These are phyloP conservation scores for Penicillium nucicola DNA, from an alignment of 495 filamentous ascomycete species.

Conservation along the genomic window DNA sequence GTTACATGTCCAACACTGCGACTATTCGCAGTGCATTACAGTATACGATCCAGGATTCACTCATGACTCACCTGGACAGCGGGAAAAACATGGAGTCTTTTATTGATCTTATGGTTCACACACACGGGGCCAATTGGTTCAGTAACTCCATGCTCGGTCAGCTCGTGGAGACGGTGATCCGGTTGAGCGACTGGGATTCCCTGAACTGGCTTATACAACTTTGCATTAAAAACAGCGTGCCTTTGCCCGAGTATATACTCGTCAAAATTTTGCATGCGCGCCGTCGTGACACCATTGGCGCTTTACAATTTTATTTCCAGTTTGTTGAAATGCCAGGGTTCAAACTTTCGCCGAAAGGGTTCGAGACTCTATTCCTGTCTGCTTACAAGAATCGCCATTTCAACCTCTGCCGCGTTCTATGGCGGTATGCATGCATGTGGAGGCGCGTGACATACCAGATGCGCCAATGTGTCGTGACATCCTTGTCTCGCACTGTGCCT, in stretches of 20 bases:
- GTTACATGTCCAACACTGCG: slow-evolving; percentile 22
- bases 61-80: slow-evolving; percentile 31
- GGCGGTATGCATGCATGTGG: slow-evolving; percentile 48
- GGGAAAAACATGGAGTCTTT: slow-evolving; percentile 34
- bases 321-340: slow-evolving; percentile 12
- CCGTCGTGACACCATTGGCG: slow-evolving; percentile 16
- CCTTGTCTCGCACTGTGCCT: slow-evolving; percentile 24
- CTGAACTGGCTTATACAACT: slow-evolving; percentile 26
- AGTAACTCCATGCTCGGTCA: slow-evolving; percentile 29
- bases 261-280: slow-evolving; percentile 20
- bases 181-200: slow-evolving; percentile 20
- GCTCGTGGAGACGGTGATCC: slow-evolving; percentile 31
- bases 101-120: slow-evolving; percentile 26
- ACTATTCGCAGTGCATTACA: slow-evolving; percentile 24
- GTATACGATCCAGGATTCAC: slow-evolving; percentile 30
- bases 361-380: slow-evolving; percentile 36
- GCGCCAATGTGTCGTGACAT: slow-evolving; percentile 25
- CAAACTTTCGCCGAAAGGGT: slow-evolving; percentile 8
- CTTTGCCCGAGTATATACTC: slow-evolving; percentile 17
- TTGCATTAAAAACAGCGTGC: slow-evolving; percentile 21
- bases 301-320: slow-evolving; percentile 19
- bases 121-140: slow-evolving; percentile 33
- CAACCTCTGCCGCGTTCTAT: slow-evolving; percentile 47
- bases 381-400: slow-evolving; percentile 34
- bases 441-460: slow-evolving; percentile 30